Conservation (phyloP, 805 yeast genomes). For the Debaryomyces castellii region DNA sequence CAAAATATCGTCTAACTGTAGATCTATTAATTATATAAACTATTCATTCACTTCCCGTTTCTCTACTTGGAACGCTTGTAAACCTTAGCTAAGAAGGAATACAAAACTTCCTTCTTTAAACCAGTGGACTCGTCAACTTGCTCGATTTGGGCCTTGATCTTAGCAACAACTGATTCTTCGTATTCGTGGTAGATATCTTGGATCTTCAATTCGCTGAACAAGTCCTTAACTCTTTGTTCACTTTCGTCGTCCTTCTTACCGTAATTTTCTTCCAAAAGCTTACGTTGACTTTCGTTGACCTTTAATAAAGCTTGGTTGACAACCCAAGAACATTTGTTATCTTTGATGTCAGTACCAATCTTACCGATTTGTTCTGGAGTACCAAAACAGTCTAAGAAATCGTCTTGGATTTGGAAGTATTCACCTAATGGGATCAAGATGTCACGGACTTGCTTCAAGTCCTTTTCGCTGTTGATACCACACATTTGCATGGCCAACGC, state of each 20-base stretch:
- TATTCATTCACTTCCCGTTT: not conserved
- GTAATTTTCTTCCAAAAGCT: conserved; percentile 79
- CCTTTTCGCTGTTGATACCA: conserved; percentile 67
- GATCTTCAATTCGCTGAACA: conserved; percentile 73
- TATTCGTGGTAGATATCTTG: conserved; percentile 71
- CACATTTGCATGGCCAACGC: conserved; percentile 94
- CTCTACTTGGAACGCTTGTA: conserved; percentile 86
- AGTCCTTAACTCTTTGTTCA: conserved; percentile 69
- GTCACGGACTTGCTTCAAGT: conserved; percentile 84
- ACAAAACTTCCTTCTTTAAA: conserved; percentile 84
- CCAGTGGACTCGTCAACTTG: conserved; percentile 86
- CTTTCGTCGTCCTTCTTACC: conserved; percentile 73
- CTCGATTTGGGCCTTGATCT: conserved; percentile 65
- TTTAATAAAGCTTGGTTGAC: conserved; percentile 86
- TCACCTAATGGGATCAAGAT: conserved; percentile 94
- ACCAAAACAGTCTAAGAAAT: conserved; percentile 94
- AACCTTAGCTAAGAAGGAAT: conserved; percentile 82
- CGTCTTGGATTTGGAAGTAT: conserved; percentile 98
- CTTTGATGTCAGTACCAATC: conserved; percentile 97
- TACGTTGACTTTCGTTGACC: conserved; percentile 79
- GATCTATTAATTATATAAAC: not conserved
- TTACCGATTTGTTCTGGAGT: conserved; percentile 97
- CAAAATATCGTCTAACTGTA: not conserved
- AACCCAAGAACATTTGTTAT: conserved; percentile 98
- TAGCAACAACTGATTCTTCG: conserved; percentile 73